Percentiles rank a stretch among this genome's conserved stretches.
phyloP scores from a whole-genome alignment of 306 rosid species.

The Cucurbita moschata region DNA sequence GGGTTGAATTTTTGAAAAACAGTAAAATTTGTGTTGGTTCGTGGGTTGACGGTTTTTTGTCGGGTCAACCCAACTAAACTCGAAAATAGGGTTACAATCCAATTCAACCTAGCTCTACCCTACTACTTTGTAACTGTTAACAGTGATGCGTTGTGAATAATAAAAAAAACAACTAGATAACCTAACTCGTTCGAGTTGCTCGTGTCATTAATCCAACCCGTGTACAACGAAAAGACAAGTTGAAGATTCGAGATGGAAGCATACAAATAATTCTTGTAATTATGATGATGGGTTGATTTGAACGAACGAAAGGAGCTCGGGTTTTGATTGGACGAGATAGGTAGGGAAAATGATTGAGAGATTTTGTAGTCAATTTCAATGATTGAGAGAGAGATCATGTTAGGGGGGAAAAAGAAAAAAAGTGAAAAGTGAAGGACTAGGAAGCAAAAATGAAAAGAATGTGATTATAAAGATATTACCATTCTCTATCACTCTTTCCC shows the following conservation, averaged over 20 bases:
- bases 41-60: no score
- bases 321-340: background rate
- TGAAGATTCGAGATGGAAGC: background rate
- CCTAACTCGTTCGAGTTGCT: no score
- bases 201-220: no score
- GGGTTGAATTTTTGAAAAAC: no score
- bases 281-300: background rate
- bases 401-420: background rate
- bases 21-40: no score
- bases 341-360: background rate
- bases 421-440: background rate
- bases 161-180: no score
- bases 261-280: background rate
- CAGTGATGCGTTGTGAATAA: no score
- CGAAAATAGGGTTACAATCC: no score
- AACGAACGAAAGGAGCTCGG: background rate
- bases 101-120: no score
- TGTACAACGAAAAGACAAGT: no score
- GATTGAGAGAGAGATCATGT: background rate
- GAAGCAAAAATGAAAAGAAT: constrained; percentile 13
- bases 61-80: no score
- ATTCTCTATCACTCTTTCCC: constrained; percentile 33
- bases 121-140: no score
- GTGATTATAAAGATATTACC: constrained; percentile 44
- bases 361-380: background rate